Percentiles rank a stretch among this genome's conserved stretches.
Evolutionary conservation across 257 asterid genomes (phyloP).

Genomic region (Coffea canephora): DNA sequence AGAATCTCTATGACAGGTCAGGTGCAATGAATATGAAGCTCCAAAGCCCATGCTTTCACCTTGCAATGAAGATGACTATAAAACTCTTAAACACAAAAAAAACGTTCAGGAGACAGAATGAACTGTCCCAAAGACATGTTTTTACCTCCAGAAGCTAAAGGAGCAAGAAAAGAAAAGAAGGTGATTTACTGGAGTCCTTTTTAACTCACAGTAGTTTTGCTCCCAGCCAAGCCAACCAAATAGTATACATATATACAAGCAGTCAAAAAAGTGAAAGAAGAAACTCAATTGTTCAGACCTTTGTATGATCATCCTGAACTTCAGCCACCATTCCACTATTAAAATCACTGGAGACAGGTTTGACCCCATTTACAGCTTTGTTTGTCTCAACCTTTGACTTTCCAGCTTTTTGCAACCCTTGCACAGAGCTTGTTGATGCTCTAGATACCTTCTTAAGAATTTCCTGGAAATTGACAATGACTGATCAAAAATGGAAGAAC

Average conservation of each 20-base stretch:
- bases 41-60: background rate
- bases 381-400: slow-evolving; percentile 39
- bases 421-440: slow-evolving; percentile 35
- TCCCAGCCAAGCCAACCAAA: background rate
- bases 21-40: background rate
- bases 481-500: slow-evolving; percentile 12
- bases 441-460: slow-evolving; percentile 66
- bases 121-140: background rate
- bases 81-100: background rate
- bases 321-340: slow-evolving; percentile 40
- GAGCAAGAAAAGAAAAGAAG: background rate
- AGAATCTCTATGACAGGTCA: background rate
- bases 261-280: slow-evolving; percentile 1
- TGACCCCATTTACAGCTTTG: slow-evolving; percentile 27
- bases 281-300: slow-evolving; percentile 34
- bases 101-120: background rate
- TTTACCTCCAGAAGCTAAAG: background rate
- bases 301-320: slow-evolving; percentile 37
- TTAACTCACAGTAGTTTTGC: background rate
- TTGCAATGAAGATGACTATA: background rate
- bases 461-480: slow-evolving; percentile 41
- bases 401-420: slow-evolving; percentile 37
- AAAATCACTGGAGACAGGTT: slow-evolving; percentile 44
- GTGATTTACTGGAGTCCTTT: slow-evolving; percentile 1
- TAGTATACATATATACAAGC: background rate